A percentile compares a stretch with the other conserved stretches of the same genome.
phyloP scores from a whole-genome alignment of 768 basidiomycete species.

The Russula sp. region DNA sequence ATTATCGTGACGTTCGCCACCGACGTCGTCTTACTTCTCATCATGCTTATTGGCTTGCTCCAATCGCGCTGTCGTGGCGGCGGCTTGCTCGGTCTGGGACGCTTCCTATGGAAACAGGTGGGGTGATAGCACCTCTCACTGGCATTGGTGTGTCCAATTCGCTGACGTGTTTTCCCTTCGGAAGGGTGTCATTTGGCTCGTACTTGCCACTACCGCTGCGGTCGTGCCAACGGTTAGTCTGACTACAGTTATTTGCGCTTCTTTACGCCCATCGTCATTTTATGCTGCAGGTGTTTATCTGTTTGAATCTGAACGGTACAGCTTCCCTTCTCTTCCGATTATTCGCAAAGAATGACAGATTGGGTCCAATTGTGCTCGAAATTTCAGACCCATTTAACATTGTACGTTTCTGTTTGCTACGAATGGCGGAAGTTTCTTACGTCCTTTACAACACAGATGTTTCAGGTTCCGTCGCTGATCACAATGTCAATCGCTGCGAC shows the following conservation, averaged over 20 bases:
- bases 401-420: background rate
- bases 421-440: background rate
- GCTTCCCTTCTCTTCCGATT: background rate
- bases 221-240: background rate
- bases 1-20: background rate
- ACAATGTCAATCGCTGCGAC: background rate
- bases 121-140: background rate
- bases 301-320: background rate
- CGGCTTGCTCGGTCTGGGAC: background rate
- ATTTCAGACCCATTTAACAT: background rate
- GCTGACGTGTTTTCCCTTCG: background rate
- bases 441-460: background rate
- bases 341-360: background rate
- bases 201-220: background rate
- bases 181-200: background rate
- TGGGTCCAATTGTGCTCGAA: background rate
- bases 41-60: constrained; percentile 12
- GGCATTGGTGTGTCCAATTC: background rate
- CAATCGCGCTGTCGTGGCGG: background rate
- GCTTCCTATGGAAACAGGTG: constrained; percentile 11
- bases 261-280: background rate
- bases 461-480: background rate
- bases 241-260: background rate
- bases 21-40: constrained; percentile 1
- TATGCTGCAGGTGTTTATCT: background rate